These are phyloP conservation scores for Suillus bovinus DNA, from an alignment of 768 basidiomycete genomes.

Conservation along the genomic window DNA sequence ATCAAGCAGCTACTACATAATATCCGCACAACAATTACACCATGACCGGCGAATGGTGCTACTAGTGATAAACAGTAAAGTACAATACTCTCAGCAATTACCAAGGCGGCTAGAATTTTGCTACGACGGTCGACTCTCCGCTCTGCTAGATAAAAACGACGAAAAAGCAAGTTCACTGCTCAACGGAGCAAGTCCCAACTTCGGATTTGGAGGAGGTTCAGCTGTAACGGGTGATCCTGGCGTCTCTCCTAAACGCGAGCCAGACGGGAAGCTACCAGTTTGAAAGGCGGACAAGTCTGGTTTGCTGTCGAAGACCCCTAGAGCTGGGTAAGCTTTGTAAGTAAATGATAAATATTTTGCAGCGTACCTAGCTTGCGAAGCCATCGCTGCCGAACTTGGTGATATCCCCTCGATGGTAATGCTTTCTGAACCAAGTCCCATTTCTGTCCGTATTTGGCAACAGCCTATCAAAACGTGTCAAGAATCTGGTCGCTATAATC, in stretches of 20 bases:
- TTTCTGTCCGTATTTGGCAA: constrained; percentile 40
- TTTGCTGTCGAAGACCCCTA: constrained; percentile 39
- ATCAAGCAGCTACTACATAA: constrained; percentile 5
- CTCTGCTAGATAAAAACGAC: constrained; percentile 21
- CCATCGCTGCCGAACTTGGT: constrained; percentile 46
- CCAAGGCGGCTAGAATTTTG: background rate
- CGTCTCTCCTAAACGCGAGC: constrained; percentile 11
- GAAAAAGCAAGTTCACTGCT: constrained; percentile 37
- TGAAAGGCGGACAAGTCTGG: constrained; percentile 36
- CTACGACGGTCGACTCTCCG: constrained; percentile 14
- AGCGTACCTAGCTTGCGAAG: constrained; percentile 38
- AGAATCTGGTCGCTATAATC: background rate
- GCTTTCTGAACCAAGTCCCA: constrained; percentile 44
- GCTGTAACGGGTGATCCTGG: constrained; percentile 7
- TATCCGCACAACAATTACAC: background rate
- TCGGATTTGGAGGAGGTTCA: constrained; percentile 36
- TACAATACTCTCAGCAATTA: background rate
- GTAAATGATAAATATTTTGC: background rate
- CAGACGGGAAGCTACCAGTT: constrained; percentile 23
- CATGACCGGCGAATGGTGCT: background rate
- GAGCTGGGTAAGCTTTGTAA: background rate
- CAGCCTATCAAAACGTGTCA: constrained; percentile 29
- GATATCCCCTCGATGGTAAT: constrained; percentile 40
- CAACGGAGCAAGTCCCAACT: constrained; percentile 38
- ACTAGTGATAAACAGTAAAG: constrained; percentile 1